Evolutionary conservation across 345 rosid species (phyloP).

Genomic region (Populus deltoides): DNA sequence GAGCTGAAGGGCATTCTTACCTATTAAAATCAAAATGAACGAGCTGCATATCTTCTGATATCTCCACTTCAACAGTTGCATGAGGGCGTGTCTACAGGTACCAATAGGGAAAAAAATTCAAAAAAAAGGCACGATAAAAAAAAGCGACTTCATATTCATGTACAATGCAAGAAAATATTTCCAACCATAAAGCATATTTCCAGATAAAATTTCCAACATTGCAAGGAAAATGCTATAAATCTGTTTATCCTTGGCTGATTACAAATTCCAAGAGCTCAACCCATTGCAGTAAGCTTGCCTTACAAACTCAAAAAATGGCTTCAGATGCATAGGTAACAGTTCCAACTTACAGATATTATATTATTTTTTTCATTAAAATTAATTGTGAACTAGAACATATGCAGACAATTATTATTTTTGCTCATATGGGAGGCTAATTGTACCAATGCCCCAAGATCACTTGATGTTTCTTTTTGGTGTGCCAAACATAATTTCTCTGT

Average conservation of each 20-base stretch:
- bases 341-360: background rate
- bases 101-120: constrained; percentile 1
- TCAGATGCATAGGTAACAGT: background rate
- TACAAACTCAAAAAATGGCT: background rate
- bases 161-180: background rate
- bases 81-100: constrained; percentile 83
- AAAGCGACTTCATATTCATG: background rate
- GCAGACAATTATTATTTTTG: background rate
- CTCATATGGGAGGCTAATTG: background rate
- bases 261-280: background rate
- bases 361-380: background rate
- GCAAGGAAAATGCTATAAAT: background rate
- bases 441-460: constrained; percentile 1
- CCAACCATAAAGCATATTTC: background rate
- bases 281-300: background rate
- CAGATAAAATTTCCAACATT: background rate
- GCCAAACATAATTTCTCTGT: background rate
- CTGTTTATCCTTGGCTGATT: background rate
- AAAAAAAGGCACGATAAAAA: constrained; percentile 15
- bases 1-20: constrained; percentile 33
- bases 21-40: constrained; percentile 98
- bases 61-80: constrained; percentile 98
- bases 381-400: background rate
- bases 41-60: constrained; percentile 99
- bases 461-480: background rate